Evolutionary conservation across 345 rosid genomes (phyloP).

Genomic region (Ceriops tagal): DNA sequence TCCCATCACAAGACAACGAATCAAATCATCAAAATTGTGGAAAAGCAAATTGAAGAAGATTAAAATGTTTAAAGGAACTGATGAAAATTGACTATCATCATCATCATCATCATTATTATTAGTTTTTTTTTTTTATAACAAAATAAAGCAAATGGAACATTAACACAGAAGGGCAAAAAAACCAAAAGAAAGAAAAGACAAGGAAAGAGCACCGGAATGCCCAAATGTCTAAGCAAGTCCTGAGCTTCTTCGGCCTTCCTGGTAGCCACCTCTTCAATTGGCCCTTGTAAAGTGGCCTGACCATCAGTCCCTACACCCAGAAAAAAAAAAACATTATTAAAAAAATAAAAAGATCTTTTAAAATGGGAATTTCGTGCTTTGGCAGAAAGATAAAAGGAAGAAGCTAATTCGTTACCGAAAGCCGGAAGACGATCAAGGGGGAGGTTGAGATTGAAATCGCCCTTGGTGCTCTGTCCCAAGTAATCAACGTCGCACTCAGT

Average conservation of each 20-base stretch:
- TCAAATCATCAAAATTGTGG: too few relatives aligned
- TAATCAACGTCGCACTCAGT: slow-evolving; percentile 71
- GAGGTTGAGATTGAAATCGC: slow-evolving; percentile 85
- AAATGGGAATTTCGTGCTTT: neutral
- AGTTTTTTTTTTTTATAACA: too few relatives aligned
- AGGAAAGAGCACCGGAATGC: slow-evolving; percentile 52
- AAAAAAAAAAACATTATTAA: neutral
- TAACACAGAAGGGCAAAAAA: slow-evolving; percentile 21
- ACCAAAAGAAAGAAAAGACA: too few relatives aligned
- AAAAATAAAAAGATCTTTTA: neutral
- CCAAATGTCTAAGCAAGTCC: slow-evolving; percentile 62
- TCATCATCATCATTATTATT: too few relatives aligned
- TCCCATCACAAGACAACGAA: too few relatives aligned
- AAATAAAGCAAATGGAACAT: neutral
- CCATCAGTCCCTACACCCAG: slow-evolving; percentile 48
- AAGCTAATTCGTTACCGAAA: slow-evolving; percentile 33
- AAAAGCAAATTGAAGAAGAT: too few relatives aligned
- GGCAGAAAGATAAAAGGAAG: neutral
- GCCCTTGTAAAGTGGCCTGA: slow-evolving; percentile 65
- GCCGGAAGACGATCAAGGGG: slow-evolving; percentile 56
- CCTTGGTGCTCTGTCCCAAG: slow-evolving; percentile 88
- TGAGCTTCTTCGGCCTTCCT: slow-evolving; percentile 72
- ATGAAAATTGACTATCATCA: too few relatives aligned
- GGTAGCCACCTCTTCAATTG: slow-evolving; percentile 87
- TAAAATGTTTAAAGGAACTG: too few relatives aligned